Evolutionary conservation across 2,329 filamentous ascomycete species (phyloP).

Genomic region (Arthrobotrys pseudoclavata): DNA sequence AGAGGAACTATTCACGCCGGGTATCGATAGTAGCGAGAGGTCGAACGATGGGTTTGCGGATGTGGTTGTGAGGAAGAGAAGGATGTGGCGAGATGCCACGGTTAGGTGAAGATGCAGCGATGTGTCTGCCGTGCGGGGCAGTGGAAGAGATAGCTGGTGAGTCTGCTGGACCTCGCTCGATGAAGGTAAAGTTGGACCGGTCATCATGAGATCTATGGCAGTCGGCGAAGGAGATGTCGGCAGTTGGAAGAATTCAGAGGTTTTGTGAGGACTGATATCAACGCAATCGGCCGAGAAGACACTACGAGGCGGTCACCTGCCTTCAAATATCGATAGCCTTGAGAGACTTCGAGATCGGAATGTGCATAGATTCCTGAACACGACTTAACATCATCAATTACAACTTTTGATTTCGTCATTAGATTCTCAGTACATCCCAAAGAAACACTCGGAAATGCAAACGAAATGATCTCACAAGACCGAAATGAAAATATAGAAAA

Average conservation of each 20-base stretch:
- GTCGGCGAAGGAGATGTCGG: background rate
- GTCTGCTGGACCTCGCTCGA: conserved; percentile 24
- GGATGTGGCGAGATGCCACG: conserved; percentile 72
- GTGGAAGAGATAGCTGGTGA: conserved; percentile 72
- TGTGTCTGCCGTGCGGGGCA: conserved; percentile 74
- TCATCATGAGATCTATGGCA: conserved; percentile 17
- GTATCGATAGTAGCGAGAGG: conserved; percentile 65
- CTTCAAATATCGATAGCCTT: background rate
- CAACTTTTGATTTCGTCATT: conserved; percentile 17
- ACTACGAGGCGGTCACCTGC: background rate
- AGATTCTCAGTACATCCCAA: conserved; percentile 12
- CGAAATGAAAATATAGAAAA: conserved; percentile 3
- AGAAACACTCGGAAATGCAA: conserved; percentile 18
- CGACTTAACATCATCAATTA: background rate
- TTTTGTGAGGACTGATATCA: conserved; percentile 3
- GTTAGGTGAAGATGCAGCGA: conserved; percentile 74
- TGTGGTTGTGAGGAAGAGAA: conserved; percentile 75
- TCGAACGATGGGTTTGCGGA: conserved; percentile 68
- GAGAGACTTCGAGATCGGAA: too few relatives aligned
- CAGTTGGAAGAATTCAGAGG: conserved; percentile 8
- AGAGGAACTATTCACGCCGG: conserved; percentile 34
- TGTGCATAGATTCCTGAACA: background rate
- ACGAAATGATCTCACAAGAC: background rate
- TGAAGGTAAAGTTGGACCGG: conserved; percentile 15
- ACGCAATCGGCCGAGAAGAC: conserved; percentile 14